These are phyloP conservation scores for Helotiales sp. DNA, from an alignment of 2,329 filamentous ascomycete genomes.

Conservation along the genomic window DNA sequence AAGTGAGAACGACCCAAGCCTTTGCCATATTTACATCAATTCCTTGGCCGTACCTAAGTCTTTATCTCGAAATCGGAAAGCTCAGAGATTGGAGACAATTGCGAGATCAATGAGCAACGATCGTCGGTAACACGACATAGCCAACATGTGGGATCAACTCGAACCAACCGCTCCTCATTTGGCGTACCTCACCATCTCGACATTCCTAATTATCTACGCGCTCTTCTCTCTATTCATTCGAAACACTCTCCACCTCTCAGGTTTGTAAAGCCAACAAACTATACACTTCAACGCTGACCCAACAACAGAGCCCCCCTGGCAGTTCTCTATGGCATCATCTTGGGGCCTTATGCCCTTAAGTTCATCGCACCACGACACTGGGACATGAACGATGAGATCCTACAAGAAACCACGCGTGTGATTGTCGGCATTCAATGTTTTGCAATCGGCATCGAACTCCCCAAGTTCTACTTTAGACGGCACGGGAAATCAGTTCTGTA, in stretches of 20 bases:
- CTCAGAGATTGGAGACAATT: neutral
- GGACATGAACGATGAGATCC: constrained; percentile 71
- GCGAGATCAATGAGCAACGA: neutral
- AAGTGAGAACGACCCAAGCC: too few species aligned
- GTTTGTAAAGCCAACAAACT: neutral
- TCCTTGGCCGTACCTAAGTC: too few species aligned
- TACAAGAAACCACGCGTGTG: constrained; percentile 72
- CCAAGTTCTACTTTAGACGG: constrained; percentile 47
- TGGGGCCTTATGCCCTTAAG: constrained; percentile 69
- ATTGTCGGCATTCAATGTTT: constrained; percentile 77
- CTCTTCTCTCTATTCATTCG: constrained; percentile 63
- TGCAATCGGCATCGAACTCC: constrained; percentile 73
- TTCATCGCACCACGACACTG: constrained; percentile 64
- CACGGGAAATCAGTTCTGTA: constrained; percentile 39
- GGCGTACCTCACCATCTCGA: constrained; percentile 62
- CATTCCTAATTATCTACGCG: constrained; percentile 64
- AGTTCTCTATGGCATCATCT: constrained; percentile 73
- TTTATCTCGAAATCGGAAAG: neutral
- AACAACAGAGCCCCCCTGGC: constrained; percentile 55
- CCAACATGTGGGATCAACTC: constrained; percentile 59
- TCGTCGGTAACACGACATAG: neutral
- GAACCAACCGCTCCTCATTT: constrained; percentile 60
- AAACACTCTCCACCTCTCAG: constrained; percentile 61
- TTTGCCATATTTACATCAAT: too few species aligned
- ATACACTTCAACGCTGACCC: neutral